Evolutionary conservation across 1,284 basidiomycete genomes (phyloP), one percentile per base, ranked within the genome.

Genomic region (Pyrrhoderma noxium): DNA sequence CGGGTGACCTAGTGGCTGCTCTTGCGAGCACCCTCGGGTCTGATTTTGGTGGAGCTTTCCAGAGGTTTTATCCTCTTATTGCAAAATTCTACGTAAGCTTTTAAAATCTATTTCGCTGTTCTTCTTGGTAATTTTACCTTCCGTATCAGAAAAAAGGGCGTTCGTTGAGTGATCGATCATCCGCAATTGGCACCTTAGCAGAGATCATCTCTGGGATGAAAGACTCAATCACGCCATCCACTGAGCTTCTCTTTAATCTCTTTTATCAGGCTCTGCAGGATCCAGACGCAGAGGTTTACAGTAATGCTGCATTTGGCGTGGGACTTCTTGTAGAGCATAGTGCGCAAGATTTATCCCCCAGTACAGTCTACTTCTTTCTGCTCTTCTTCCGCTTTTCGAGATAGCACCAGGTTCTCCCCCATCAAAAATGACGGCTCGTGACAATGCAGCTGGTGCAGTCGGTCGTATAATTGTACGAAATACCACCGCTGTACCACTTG

Each of bases 171-270:
- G 96, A 99, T 67, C 86, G 92, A 45, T 93, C 94, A 9, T 88
- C 93, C 53, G 85, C 94, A 21, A 89, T 98, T 54, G 96, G 96
- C 25, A 90, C 88, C 58, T 75, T 99, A 23, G 95, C 94, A 45
- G 96, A 99, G 72, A 90, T 98, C 60, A 94, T 96, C 64, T 82
- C 86, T 25, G 93, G 93, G 45, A 87, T 99, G 77, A 93, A 95
- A 74, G 68, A 67, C 45, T 83, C 88, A 25, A 79, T 98, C 58
- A 95, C 93, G 0, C 83, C 87, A 13, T 90, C 82, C 64, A 97
- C 96, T 2, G 79, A 89, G 60, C 79, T 79, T n/a, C 73, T 96
- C 14, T 75, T 93, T 52, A 80, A 89, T 55, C 77, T 96, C 54
- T 88, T 95, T 70, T 85, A 87, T 65, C 77, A 76, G 54, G 93